phyloP scores from a whole-genome alignment of 306 rosid species.

The Crotalaria pallida region DNA sequence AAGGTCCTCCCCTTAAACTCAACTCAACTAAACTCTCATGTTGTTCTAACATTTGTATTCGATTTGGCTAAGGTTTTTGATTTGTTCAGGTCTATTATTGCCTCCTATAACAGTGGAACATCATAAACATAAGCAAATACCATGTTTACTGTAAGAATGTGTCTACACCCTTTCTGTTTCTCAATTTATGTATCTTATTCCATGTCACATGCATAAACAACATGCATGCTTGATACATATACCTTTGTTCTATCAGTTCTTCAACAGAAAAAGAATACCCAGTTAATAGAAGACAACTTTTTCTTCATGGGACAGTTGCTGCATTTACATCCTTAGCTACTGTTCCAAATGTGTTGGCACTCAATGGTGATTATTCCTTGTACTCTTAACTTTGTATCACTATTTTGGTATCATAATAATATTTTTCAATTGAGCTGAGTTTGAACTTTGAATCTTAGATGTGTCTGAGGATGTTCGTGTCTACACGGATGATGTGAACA shows the following conservation, averaged over 20 bases:
- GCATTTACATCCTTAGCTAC: constrained; percentile 34
- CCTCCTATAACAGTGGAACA: constrained; percentile 2
- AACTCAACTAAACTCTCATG: neutral
- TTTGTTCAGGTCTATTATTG: constrained; percentile 22
- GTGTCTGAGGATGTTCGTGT: constrained; percentile 49
- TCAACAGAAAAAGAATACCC: neutral
- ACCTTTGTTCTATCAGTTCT: constrained; percentile 9
- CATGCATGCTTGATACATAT: neutral
- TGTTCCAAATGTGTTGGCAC: constrained; percentile 36
- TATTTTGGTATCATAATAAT: neutral
- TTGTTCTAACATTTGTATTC: neutral
- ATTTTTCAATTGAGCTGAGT: neutral
- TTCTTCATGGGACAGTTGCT: constrained; percentile 33
- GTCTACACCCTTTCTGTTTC: neutral
- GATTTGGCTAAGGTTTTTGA: neutral
- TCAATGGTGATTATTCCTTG: constrained; percentile 5
- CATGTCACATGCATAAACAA: neutral
- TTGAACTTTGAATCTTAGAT: constrained; percentile 27
- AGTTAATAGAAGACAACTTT: constrained; percentile 50
- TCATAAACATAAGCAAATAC: neutral
- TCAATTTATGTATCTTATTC: neutral
- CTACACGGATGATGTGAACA: constrained; percentile 67
- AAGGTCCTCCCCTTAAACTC: neutral
- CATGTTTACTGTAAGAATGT: constrained; percentile 18
- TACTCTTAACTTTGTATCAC: neutral